Evolutionary conservation across 306 rosid genomes (phyloP).

Genomic region (Malus asiatica): DNA sequence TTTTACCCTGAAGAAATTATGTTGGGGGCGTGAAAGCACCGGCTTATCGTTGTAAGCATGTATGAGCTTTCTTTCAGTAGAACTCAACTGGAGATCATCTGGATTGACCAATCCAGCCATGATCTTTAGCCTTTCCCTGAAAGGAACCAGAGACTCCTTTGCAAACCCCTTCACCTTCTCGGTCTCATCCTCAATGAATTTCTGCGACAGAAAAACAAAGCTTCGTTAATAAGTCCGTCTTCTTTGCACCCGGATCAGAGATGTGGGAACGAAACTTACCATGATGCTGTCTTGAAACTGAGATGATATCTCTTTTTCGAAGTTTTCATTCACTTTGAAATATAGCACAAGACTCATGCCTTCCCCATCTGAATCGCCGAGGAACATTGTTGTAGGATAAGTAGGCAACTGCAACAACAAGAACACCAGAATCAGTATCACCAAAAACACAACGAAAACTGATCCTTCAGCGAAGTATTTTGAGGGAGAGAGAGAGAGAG

Average conservation of each 20-base stretch:
- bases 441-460: neutral
- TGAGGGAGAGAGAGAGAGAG: neutral
- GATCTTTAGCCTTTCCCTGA: conserved; percentile 77
- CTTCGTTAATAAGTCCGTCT: neutral
- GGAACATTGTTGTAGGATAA: conserved; percentile 71
- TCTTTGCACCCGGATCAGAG: neutral
- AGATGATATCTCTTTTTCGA: conserved; percentile 52
- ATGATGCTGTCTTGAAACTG: conserved; percentile 46
- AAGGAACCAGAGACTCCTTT: conserved; percentile 52
- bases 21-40: conserved; percentile 94
- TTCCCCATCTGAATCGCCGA: conserved; percentile 73
- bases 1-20: conserved; percentile 58
- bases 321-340: conserved; percentile 60
- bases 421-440: neutral
- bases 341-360: conserved; percentile 89
- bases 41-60: conserved; percentile 80
- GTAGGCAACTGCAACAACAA: conserved; percentile 58
- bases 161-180: conserved; percentile 67
- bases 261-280: conserved; percentile 31
- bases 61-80: conserved; percentile 72
- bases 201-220: conserved; percentile 36
- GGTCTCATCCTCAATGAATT: conserved; percentile 60
- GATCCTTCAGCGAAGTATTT: neutral
- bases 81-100: conserved; percentile 59
- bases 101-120: conserved; percentile 78